These are phyloP conservation scores for Trichopus zeylanicus DNA, from an alignment of 116 monocot genomes.

Conservation along the genomic window DNA sequence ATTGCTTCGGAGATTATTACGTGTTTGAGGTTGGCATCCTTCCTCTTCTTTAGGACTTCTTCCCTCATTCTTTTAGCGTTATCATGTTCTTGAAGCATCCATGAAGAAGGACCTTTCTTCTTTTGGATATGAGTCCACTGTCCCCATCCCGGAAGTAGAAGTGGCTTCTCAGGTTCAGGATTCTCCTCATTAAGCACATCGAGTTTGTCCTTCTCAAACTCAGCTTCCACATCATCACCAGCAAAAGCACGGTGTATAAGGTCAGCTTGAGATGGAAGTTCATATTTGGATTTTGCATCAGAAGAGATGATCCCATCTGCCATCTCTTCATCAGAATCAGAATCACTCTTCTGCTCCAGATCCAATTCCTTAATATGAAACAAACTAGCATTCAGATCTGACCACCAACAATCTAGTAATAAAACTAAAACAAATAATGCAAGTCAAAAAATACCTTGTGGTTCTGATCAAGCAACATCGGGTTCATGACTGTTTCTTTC, in stretches of 20 bases:
- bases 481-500: constrained; percentile 5
- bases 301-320: constrained; percentile 59
- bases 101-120: constrained; percentile 78
- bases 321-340: constrained; percentile 83
- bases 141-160: constrained; percentile 90
- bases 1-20: constrained; percentile 85
- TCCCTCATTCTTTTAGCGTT: constrained; percentile 75
- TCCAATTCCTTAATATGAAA: constrained; percentile 22
- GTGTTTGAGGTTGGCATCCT: constrained; percentile 85
- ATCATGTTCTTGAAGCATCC: constrained; percentile 84
- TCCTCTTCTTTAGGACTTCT: constrained; percentile 77
- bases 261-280: constrained; percentile 73
- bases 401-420: constrained; percentile 1
- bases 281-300: constrained; percentile 30
- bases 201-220: constrained; percentile 85
- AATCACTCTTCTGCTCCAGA: constrained; percentile 25
- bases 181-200: constrained; percentile 74
- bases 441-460: constrained; percentile 27
- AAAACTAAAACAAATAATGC: background rate
- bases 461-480: constrained; percentile 3
- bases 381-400: constrained; percentile 1
- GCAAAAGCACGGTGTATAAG: constrained; percentile 77
- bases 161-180: constrained; percentile 91
- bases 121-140: constrained; percentile 85
- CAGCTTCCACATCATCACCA: constrained; percentile 78